Conservation (phyloP, 352 stramenopile species). For the Pythium phragmiticola region DNA sequence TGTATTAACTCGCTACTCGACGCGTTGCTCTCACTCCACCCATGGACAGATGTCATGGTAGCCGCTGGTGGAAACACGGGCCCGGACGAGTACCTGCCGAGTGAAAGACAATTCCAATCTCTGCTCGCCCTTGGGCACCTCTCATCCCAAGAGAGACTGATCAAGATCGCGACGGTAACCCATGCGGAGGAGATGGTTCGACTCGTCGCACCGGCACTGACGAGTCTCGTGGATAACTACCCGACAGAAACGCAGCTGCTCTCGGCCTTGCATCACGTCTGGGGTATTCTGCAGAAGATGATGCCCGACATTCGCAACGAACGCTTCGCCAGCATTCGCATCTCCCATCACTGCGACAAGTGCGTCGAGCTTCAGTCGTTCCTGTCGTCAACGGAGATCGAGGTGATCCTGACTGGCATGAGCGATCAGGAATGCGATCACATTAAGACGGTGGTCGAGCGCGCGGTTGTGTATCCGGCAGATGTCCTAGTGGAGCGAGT, state of each 20-base stretch:
- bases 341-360: background rate
- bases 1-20: background rate
- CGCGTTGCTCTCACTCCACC: background rate
- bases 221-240: background rate
- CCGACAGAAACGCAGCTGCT: background rate
- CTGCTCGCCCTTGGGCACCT: background rate
- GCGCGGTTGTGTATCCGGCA: too few relatives aligned
- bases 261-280: background rate
- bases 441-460: background rate
- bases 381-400: background rate
- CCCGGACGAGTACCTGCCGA: background rate
- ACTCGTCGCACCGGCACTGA: background rate
- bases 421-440: background rate
- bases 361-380: background rate
- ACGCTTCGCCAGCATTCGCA: background rate
- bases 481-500: too few relatives aligned
- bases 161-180: background rate
- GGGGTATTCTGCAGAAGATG: background rate
- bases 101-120: background rate
- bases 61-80: background rate
- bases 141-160: background rate
- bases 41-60: background rate
- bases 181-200: background rate
- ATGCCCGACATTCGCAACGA: background rate
- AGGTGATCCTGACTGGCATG: background rate